These are phyloP conservation scores for Oemleria cerasiformis DNA, from an alignment of 306 rosid genomes.

Conservation along the genomic window DNA sequence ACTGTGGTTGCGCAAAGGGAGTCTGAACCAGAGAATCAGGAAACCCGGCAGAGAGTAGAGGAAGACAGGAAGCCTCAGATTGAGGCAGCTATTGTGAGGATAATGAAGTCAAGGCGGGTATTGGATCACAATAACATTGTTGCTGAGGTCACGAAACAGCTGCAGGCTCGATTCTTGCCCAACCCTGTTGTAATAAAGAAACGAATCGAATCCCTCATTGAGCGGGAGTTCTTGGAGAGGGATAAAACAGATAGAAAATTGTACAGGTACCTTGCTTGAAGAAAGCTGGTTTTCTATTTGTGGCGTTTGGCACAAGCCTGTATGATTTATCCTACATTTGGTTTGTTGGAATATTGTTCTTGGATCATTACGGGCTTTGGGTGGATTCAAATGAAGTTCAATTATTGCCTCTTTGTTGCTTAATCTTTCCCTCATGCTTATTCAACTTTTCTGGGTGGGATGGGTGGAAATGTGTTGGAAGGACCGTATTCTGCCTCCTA, in stretches of 20 bases:
- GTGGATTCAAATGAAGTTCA: conserved; percentile 18
- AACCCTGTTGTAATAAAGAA: conserved; percentile 76
- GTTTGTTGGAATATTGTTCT: conserved; percentile 24
- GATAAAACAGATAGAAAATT: conserved; percentile 62
- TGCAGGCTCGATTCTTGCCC: conserved; percentile 66
- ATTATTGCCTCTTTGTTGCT: neutral
- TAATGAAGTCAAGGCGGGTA: conserved; percentile 77
- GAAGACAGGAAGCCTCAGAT: conserved; percentile 85
- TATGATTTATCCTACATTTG: conserved; percentile 32
- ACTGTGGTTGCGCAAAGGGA: conserved; percentile 86
- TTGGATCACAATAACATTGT: conserved; percentile 78
- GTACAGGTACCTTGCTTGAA: conserved; percentile 63
- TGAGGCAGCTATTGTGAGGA: conserved; percentile 80
- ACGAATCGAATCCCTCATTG: conserved; percentile 83
- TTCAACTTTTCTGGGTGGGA: neutral
- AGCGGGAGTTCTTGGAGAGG: conserved; percentile 85
- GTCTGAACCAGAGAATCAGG: conserved; percentile 78
- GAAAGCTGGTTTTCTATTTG: neutral
- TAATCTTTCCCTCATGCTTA: neutral
- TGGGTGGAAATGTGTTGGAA: neutral
- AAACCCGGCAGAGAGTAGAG: conserved; percentile 82
- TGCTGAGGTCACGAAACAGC: conserved; percentile 76
- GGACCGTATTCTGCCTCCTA: neutral
- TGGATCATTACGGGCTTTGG: conserved; percentile 27
- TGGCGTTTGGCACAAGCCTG: conserved; percentile 16